These are phyloP conservation scores for Polymyxa betae DNA, from an alignment of 208 protist genomes.

Conservation along the genomic window DNA sequence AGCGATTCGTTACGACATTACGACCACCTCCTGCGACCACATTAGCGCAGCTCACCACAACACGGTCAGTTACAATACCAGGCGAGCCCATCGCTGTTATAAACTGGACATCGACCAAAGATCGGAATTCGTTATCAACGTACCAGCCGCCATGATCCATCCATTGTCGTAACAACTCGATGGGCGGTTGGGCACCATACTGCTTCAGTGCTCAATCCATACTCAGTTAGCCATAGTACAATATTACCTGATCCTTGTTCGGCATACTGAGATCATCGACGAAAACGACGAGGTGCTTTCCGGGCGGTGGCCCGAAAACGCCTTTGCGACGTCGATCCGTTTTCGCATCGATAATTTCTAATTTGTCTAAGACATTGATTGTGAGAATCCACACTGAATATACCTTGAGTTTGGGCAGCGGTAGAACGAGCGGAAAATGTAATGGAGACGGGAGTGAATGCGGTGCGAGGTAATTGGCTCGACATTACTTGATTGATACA, in stretches of 20 bases:
- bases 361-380: too few relatives aligned
- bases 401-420: constrained; percentile 90
- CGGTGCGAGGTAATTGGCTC: constrained; percentile 78
- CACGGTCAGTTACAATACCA: constrained; percentile 19
- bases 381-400: too few relatives aligned
- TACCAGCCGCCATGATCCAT: constrained; percentile 94
- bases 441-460: constrained; percentile 92
- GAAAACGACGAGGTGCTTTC: constrained; percentile 93
- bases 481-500: constrained; percentile 89
- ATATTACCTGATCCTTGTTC: constrained; percentile 81
- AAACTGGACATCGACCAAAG: constrained; percentile 92
- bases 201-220: neutral
- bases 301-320: constrained; percentile 89
- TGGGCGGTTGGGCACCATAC: constrained; percentile 96
- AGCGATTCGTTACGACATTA: constrained; percentile 90
- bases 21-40: constrained; percentile 93
- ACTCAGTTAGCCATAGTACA: neutral
- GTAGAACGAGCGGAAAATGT: constrained; percentile 95
- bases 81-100: constrained; percentile 74
- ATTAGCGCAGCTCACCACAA: constrained; percentile 60
- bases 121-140: constrained; percentile 84
- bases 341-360: constrained; percentile 94
- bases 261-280: constrained; percentile 99
- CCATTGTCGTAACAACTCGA: constrained; percentile 96
- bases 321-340: constrained; percentile 89